phyloP scores from a whole-genome alignment of 306 rosid genomes.

The Ceratonia siliqua region DNA sequence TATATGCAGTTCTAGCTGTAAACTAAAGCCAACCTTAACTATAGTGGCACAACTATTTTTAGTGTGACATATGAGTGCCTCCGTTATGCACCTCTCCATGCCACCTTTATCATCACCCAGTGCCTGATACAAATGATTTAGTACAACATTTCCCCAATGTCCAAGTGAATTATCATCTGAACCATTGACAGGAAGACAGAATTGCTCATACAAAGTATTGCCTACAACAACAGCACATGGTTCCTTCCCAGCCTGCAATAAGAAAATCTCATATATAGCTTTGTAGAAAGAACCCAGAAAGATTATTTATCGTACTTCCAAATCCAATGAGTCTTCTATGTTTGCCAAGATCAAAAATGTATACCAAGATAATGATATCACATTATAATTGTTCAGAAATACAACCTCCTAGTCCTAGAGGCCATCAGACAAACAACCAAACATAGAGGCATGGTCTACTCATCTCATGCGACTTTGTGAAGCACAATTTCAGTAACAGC shows the following conservation, averaged over 20 bases:
- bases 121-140: constrained; percentile 58
- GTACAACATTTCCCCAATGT: constrained; percentile 56
- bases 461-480: neutral
- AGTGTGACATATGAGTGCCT: constrained; percentile 41
- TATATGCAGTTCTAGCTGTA: constrained; percentile 31
- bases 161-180: constrained; percentile 44
- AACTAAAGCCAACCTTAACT: constrained; percentile 51
- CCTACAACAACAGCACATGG: constrained; percentile 36
- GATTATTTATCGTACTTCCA: neutral
- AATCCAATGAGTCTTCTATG: constrained; percentile 3
- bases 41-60: constrained; percentile 38
- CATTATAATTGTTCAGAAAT: neutral
- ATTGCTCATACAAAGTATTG: constrained; percentile 6
- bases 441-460: no score
- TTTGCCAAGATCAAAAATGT: neutral
- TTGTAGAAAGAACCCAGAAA: constrained; percentile 21
- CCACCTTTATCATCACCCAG: constrained; percentile 54
- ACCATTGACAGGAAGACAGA: neutral
- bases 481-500: no score
- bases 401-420: neutral
- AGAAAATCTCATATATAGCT: constrained; percentile 33
- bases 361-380: neutral
- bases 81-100: constrained; percentile 50
- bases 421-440: neutral
- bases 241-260: constrained; percentile 50